Conservation (phyloP, 23 red algal species). For the Gracilaria caudata region DNA sequence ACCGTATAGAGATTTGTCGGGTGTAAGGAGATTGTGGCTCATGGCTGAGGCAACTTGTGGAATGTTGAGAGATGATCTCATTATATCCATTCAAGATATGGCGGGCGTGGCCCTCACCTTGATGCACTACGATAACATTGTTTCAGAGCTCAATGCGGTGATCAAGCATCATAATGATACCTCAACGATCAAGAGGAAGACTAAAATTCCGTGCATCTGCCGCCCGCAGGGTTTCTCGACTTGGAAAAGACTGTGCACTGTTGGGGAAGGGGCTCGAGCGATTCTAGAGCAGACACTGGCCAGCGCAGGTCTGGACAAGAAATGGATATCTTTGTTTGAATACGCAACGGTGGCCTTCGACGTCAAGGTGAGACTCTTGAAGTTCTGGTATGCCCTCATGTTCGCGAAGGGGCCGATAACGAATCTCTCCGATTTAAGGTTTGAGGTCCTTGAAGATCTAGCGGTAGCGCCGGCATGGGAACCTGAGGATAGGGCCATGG, state of each 20-base stretch:
- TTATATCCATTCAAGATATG: slow-evolving; percentile 25
- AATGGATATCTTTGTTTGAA: neutral
- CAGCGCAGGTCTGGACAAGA: neutral
- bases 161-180: neutral
- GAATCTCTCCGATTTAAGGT: neutral
- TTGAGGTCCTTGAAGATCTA: slow-evolving; percentile 25
- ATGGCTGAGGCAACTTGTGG: slow-evolving; percentile 31
- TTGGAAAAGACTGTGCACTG: neutral
- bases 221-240: neutral
- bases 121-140: slow-evolving; percentile 42
- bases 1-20: slow-evolving; percentile 16
- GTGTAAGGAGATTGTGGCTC: slow-evolving; percentile 18
- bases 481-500: slow-evolving; percentile 4
- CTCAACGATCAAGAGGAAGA: slow-evolving; percentile 4
- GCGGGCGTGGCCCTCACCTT: slow-evolving; percentile 21
- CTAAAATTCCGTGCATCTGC: neutral
- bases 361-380: neutral
- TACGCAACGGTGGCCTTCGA: neutral
- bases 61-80: slow-evolving; percentile 31
- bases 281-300: slow-evolving; percentile 4
- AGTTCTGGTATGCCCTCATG: slow-evolving; percentile 30
- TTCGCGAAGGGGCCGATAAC: slow-evolving; percentile 16
- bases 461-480: slow-evolving; percentile 21
- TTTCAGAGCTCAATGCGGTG: neutral
- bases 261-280: slow-evolving; percentile 10